Evolutionary conservation across 495 filamentous ascomycete species (phyloP).

Genomic region (Xylaria bambusicola): DNA sequence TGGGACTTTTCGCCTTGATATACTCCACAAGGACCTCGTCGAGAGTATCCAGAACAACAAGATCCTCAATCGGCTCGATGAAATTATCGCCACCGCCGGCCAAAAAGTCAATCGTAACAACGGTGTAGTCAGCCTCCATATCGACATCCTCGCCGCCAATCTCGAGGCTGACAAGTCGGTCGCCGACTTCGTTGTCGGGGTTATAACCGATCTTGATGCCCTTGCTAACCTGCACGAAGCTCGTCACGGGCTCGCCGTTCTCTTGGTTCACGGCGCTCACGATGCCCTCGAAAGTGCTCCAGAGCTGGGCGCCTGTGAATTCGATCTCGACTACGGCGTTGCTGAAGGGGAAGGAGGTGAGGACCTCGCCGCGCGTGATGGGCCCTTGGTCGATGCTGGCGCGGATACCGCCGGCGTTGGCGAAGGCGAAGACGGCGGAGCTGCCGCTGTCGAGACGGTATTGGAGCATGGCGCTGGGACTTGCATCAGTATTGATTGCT

Average conservation of each 20-base stretch:
- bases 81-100: constrained; percentile 59
- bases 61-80: constrained; percentile 35
- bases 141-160: constrained; percentile 43
- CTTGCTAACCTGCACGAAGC: constrained; percentile 53
- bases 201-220: constrained; percentile 52
- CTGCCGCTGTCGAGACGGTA: constrained; percentile 45
- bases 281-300: constrained; percentile 53
- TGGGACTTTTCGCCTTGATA: constrained; percentile 44
- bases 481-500: too few species aligned
- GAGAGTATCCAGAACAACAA: constrained; percentile 49
- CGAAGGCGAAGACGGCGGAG: constrained; percentile 48
- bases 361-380: constrained; percentile 56
- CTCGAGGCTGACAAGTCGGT: constrained; percentile 43
- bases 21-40: constrained; percentile 54
- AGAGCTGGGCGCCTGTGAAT: constrained; percentile 48
- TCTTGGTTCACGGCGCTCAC: constrained; percentile 45
- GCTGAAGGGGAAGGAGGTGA: constrained; percentile 60
- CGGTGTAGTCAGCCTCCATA: constrained; percentile 42
- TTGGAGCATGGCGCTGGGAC: constrained; percentile 56
- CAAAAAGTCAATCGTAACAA: constrained; percentile 59
- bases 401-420: constrained; percentile 60
- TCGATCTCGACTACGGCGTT: constrained; percentile 55
- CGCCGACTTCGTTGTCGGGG: constrained; percentile 34
- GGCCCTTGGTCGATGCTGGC: constrained; percentile 54
- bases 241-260: constrained; percentile 50